phyloP scores from a whole-genome alignment of 495 filamentous ascomycete genomes.

The Chaetomium cochliodes region DNA sequence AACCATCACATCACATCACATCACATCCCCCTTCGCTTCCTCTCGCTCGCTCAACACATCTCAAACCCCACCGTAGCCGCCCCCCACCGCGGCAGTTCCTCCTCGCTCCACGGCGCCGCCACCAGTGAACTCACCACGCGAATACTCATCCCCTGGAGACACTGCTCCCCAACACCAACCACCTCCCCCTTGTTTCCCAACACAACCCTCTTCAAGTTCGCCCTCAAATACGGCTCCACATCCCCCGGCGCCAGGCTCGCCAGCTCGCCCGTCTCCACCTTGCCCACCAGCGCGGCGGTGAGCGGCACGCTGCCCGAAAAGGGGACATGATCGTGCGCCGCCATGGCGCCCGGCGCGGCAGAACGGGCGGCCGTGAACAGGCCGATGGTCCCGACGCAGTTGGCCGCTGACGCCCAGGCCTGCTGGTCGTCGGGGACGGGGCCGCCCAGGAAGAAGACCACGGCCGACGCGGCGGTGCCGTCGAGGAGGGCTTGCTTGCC shows the following conservation, averaged over 20 bases:
- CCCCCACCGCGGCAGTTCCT: constrained; percentile 48
- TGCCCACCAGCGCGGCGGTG: constrained; percentile 50
- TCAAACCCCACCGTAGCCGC: constrained; percentile 30
- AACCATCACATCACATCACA: no score
- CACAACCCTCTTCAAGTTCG: constrained; percentile 44
- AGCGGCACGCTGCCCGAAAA: constrained; percentile 58
- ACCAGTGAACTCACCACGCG: constrained; percentile 46
- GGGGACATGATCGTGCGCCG: constrained; percentile 15
- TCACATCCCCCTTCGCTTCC: no score
- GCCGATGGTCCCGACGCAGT: constrained; percentile 54
- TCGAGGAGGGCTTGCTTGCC: constrained; percentile 56
- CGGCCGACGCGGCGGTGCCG: constrained; percentile 49
- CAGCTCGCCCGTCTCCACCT: constrained; percentile 40
- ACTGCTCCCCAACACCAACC: constrained; percentile 24
- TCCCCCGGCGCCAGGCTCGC: constrained; percentile 41
- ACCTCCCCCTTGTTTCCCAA: constrained; percentile 32
- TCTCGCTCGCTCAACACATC: constrained; percentile 21
- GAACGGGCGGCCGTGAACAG: constrained; percentile 44
- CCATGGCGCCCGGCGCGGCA: constrained; percentile 7
- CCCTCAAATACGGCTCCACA: constrained; percentile 47
- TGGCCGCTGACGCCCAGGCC: constrained; percentile 33
- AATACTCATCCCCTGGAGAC: constrained; percentile 40
- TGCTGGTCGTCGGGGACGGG: constrained; percentile 36
- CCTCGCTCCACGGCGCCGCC: constrained; percentile 35
- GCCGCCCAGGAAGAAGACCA: constrained; percentile 62